phyloP scores from a whole-genome alignment of 345 rosid species.

The Rhizophora mangle region DNA sequence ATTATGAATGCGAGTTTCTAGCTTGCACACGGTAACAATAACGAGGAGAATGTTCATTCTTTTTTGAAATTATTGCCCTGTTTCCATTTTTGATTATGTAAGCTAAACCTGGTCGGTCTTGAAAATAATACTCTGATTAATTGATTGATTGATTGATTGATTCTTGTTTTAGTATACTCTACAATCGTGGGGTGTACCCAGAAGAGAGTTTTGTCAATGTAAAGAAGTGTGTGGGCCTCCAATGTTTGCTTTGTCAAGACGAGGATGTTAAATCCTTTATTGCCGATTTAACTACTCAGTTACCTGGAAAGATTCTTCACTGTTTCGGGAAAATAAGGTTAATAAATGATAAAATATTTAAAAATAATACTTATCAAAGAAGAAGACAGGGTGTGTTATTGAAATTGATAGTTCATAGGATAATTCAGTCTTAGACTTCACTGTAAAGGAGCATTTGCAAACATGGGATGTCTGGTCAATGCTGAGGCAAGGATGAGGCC shows the following conservation, averaged over 20 bases:
- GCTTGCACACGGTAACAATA: no score
- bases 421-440: no score
- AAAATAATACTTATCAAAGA: neutral
- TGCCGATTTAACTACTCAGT: constrained; percentile 60
- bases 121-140: no score
- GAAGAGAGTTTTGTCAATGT: constrained; percentile 89
- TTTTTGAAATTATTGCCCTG: constrained; percentile 2
- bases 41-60: no score
- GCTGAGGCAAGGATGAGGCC: no score
- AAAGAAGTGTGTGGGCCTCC: constrained; percentile 98
- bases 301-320: constrained; percentile 50
- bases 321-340: neutral
- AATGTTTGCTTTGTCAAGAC: constrained; percentile 75
- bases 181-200: constrained; percentile 91
- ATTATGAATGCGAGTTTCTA: no score
- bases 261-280: constrained; percentile 84
- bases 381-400: neutral
- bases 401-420: no score
- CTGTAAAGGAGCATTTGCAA: no score
- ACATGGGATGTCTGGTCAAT: no score
- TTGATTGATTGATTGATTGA: no score
- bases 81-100: neutral
- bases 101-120: neutral
- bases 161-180: constrained; percentile 55
- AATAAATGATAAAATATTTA: neutral